Evolutionary conservation across 1,284 basidiomycete genomes (phyloP).

Genomic region (Ceratorhiza oryzae-sativae): DNA sequence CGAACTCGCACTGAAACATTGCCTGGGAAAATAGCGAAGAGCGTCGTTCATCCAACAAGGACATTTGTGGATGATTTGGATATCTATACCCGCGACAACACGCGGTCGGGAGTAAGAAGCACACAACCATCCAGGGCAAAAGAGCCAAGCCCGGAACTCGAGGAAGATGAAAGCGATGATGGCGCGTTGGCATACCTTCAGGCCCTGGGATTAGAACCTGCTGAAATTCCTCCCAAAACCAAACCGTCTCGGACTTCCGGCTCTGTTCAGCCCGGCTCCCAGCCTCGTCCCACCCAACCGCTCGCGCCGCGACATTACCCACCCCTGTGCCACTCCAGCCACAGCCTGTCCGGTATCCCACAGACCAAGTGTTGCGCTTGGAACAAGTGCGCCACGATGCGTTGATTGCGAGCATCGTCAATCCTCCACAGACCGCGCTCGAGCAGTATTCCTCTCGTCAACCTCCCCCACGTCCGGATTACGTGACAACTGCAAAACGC

Average conservation of each 20-base stretch:
- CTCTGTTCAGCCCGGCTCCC: neutral
- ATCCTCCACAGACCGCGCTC: slow-evolving; percentile 1
- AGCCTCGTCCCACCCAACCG: neutral
- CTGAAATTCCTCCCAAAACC: neutral
- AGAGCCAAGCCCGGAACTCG: slow-evolving; percentile 12
- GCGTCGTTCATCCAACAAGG: slow-evolving; percentile 6
- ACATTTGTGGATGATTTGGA: slow-evolving; percentile 29
- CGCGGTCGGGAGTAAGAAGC: neutral
- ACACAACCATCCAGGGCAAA: slow-evolving; percentile 6
- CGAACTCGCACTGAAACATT: neutral
- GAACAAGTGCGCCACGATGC: slow-evolving; percentile 21
- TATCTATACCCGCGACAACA: slow-evolving; percentile 3
- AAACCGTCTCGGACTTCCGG: neutral
- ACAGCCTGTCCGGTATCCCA: neutral
- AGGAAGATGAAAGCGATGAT: slow-evolving; percentile 6
- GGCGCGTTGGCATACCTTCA: slow-evolving; percentile 15
- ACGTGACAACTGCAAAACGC: slow-evolving; percentile 10
- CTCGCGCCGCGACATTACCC: slow-evolving; percentile 6
- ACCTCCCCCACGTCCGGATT: slow-evolving; percentile 12
- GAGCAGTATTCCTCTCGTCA: slow-evolving; percentile 15
- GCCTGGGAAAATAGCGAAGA: neutral
- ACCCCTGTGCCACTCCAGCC: neutral
- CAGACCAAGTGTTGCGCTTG: slow-evolving; percentile 5
- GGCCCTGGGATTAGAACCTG: slow-evolving; percentile 23
- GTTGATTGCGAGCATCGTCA: slow-evolving; percentile 6